Percentiles rank a stretch among this genome's conserved stretches.
Evolutionary conservation across 2,329 filamentous ascomycete species (phyloP).

Genomic region (Teratosphaeria epicoccoides): DNA sequence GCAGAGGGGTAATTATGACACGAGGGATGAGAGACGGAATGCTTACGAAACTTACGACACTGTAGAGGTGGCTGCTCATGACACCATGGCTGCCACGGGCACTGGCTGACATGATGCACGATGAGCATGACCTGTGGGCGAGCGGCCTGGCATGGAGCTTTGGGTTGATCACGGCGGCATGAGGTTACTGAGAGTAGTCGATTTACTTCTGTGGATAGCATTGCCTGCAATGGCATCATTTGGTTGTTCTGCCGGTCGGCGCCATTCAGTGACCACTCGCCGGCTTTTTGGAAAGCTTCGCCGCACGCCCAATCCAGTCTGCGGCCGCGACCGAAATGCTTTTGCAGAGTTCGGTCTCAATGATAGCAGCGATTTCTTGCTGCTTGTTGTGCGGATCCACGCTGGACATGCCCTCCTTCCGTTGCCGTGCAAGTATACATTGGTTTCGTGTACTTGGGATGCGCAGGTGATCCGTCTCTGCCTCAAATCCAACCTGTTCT

Average conservation of each 20-base stretch:
- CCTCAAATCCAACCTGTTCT: constrained; percentile 58
- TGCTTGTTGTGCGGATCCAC: not conserved
- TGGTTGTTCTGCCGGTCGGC: not conserved
- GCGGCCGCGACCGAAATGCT: constrained; percentile 34
- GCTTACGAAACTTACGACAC: not conserved
- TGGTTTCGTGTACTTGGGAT: constrained; percentile 90
- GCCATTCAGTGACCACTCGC: constrained; percentile 34
- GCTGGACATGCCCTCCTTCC: not conserved
- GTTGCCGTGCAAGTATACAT: constrained; percentile 58
- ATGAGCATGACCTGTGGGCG: not conserved
- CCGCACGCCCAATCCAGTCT: constrained; percentile 44
- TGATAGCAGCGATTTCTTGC: constrained; percentile 41
- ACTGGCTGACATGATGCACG: not conserved
- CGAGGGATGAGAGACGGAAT: not conserved
- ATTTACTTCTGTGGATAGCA: not conserved
- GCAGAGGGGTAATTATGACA: not conserved
- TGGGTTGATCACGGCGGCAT: not conserved
- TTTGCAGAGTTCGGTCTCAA: constrained; percentile 44
- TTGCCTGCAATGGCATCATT: not conserved
- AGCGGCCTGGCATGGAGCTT: not conserved
- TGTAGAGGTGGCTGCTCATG: not conserved
- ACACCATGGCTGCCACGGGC: not conserved
- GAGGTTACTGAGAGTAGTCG: not conserved
- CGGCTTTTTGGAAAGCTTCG: constrained; percentile 36
- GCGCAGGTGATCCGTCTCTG: constrained; percentile 75